Evolutionary conservation across 495 filamentous ascomycete species (phyloP).

Genomic region (Penicillium paradoxum): DNA sequence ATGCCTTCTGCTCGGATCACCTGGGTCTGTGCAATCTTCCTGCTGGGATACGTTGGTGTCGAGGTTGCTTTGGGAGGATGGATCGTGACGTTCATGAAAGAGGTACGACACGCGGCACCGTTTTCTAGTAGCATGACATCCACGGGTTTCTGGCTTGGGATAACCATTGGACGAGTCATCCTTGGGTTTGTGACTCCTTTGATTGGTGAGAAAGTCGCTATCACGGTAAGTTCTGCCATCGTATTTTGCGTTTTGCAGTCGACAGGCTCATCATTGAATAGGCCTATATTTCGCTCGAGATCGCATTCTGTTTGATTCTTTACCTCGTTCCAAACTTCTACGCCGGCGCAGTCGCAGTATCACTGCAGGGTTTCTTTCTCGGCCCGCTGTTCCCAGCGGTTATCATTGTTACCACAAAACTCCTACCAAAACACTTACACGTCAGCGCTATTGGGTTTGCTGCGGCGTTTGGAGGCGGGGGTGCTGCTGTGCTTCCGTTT

Average conservation of each 20-base stretch:
- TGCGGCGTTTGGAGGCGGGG: slow-evolving; percentile 71
- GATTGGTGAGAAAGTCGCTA: slow-evolving; percentile 52
- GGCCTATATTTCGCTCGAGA: slow-evolving; percentile 46
- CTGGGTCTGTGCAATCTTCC: slow-evolving; percentile 69
- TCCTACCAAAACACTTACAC: slow-evolving; percentile 69
- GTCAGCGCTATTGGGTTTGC: slow-evolving; percentile 76
- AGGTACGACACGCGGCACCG: slow-evolving; percentile 43
- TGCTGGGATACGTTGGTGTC: slow-evolving; percentile 71
- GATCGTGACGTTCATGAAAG: slow-evolving; percentile 60
- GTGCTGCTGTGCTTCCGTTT: slow-evolving; percentile 75
- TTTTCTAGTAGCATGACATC: slow-evolving; percentile 55
- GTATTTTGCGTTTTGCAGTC: not conserved
- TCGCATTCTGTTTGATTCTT: slow-evolving; percentile 53
- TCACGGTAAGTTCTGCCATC: slow-evolving; percentile 31
- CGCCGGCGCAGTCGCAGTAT: slow-evolving; percentile 59
- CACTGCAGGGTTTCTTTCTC: slow-evolving; percentile 63
- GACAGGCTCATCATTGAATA: not conserved
- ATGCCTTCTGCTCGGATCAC: slow-evolving; percentile 45
- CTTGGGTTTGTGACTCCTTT: slow-evolving; percentile 56
- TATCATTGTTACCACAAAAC: slow-evolving; percentile 69
- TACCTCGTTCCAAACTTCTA: slow-evolving; percentile 65
- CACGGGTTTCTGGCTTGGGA: slow-evolving; percentile 59
- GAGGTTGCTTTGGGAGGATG: slow-evolving; percentile 75
- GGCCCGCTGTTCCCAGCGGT: slow-evolving; percentile 63
- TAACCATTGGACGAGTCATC: slow-evolving; percentile 52